phyloP scores from a whole-genome alignment of 495 filamentous ascomycete species.

The Glarea lozoyensis region DNA sequence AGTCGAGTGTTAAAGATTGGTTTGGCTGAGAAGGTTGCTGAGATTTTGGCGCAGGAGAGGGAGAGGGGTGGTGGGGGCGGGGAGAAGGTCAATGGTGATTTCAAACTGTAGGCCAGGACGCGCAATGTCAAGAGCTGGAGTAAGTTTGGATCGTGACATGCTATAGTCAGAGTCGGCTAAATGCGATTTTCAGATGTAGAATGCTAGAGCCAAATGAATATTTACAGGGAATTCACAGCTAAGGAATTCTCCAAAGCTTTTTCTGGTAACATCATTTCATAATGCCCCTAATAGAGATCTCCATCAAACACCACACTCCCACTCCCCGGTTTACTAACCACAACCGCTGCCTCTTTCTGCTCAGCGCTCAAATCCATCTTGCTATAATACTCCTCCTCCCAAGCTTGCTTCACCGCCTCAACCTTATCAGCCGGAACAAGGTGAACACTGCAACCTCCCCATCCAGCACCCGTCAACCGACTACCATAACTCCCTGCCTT shows the following conservation, averaged over 20 bases:
- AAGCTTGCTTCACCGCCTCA: constrained; percentile 65
- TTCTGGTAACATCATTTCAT: too few relatives aligned
- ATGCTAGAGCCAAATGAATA: too few relatives aligned
- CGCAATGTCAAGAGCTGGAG: too few relatives aligned
- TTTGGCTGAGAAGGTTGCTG: constrained; percentile 62
- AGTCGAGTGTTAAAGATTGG: constrained; percentile 55
- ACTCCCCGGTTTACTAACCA: constrained; percentile 79
- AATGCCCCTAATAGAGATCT: too few relatives aligned
- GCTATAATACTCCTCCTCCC: constrained; percentile 76
- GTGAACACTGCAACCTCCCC: constrained; percentile 95
- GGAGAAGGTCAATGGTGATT: constrained; percentile 20
- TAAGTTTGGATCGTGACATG: too few relatives aligned
- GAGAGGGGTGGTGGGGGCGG: constrained; percentile 1
- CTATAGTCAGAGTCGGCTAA: too few relatives aligned
- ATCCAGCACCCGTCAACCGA: constrained; percentile 87
- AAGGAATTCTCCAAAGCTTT: too few relatives aligned
- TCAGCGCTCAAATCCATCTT: constrained; percentile 64
- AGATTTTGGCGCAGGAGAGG: constrained; percentile 24
- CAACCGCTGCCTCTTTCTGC: constrained; percentile 69
- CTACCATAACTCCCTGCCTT: constrained; percentile 74
- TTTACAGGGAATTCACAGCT: too few relatives aligned
- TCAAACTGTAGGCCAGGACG: constrained; percentile 24
- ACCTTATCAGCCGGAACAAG: constrained; percentile 81
- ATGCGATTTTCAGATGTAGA: too few relatives aligned
- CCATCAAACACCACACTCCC: constrained; percentile 50